Percentiles rank a stretch among this genome's conserved stretches.
phyloP scores from a whole-genome alignment of 352 stramenopile genomes.

The Globisporangium perplexum region DNA sequence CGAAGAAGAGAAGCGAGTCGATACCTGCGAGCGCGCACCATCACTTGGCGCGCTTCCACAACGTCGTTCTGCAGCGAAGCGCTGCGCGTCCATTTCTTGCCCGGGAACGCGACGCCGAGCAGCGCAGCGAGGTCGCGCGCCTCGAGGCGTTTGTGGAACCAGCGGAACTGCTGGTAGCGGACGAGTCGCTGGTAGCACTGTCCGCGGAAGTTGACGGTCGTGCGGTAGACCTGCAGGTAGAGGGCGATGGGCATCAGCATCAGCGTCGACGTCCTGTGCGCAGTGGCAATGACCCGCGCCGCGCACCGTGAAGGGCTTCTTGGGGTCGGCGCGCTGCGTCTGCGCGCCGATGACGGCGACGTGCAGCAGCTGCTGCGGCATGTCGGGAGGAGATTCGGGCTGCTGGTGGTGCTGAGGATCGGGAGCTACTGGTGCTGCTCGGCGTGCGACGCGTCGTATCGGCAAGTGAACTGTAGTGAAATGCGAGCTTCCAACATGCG shows the following conservation, averaged over 20 bases:
- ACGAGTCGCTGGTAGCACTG: conserved; percentile 58
- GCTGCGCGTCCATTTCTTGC: conserved; percentile 45
- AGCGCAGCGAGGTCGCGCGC: conserved; percentile 9
- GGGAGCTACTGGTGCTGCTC: not conserved
- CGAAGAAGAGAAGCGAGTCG: no score
- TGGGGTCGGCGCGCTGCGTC: conserved; percentile 29
- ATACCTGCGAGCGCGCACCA: conserved; percentile 38
- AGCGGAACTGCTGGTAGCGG: conserved; percentile 48
- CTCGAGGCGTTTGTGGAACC: conserved; percentile 39
- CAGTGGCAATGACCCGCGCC: no score
- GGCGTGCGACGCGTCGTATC: no score
- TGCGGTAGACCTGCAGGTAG: conserved; percentile 44
- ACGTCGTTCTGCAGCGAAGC: conserved; percentile 38
- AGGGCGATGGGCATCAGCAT: no score
- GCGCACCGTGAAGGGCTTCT: conserved; percentile 40
- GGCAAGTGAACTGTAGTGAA: no score
- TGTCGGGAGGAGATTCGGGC: no score
- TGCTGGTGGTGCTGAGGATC: no score
- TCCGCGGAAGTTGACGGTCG: conserved; percentile 46
- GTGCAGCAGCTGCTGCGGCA: conserved; percentile 36
- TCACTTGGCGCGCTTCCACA: conserved; percentile 52
- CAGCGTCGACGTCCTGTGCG: no score
- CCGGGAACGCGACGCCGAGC: conserved; percentile 28
- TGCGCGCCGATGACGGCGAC: conserved; percentile 62
- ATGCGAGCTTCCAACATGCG: no score